Conservation (phyloP, 768 basidiomycete species). For the Russula sp. region DNA sequence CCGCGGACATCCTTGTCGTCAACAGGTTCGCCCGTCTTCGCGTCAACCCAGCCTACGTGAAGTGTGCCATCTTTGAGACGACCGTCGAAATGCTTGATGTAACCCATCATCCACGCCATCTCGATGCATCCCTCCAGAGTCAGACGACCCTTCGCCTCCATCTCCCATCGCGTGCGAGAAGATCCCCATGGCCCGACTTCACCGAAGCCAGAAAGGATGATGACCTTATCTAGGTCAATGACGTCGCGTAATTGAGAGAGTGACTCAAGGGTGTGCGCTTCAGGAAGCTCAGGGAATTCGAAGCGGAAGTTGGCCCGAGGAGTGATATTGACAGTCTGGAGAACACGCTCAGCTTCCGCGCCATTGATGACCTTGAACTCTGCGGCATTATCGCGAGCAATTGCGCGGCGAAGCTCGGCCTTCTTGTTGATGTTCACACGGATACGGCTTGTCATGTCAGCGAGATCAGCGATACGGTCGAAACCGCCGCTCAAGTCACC, state of each 20-base stretch:
- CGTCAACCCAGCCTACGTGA: conserved; percentile 98
- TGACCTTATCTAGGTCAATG: conserved; percentile 91
- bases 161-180: conserved; percentile 97
- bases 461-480: conserved; percentile 93
- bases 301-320: conserved; percentile 98
- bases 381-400: conserved; percentile 89
- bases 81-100: conserved; percentile 98
- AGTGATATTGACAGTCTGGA: conserved; percentile 87
- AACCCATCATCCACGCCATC: conserved; percentile 99
- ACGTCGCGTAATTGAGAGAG: conserved; percentile 76
- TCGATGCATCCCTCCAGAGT: conserved; percentile 98
- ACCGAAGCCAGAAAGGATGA: conserved; percentile 93
- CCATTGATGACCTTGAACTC: conserved; percentile 92
- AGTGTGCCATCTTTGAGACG: conserved; percentile 87
- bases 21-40: conserved; percentile 86
- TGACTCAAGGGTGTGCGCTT: conserved; percentile 59
- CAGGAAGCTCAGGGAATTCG: conserved; percentile 84
- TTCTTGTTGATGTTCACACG: conserved; percentile 75
- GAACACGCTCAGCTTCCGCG: conserved; percentile 82
- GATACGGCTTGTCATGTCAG: conserved; percentile 84
- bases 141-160: conserved; percentile 97
- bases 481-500: conserved; percentile 97
- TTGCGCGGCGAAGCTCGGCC: conserved; percentile 87
- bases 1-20: conserved; percentile 96
- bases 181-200: conserved; percentile 99